Percentiles rank a stretch among this genome's conserved stretches.
Evolutionary conservation across 2,329 filamentous ascomycete genomes (phyloP).

Genomic region (Verticillium dahliae): DNA sequence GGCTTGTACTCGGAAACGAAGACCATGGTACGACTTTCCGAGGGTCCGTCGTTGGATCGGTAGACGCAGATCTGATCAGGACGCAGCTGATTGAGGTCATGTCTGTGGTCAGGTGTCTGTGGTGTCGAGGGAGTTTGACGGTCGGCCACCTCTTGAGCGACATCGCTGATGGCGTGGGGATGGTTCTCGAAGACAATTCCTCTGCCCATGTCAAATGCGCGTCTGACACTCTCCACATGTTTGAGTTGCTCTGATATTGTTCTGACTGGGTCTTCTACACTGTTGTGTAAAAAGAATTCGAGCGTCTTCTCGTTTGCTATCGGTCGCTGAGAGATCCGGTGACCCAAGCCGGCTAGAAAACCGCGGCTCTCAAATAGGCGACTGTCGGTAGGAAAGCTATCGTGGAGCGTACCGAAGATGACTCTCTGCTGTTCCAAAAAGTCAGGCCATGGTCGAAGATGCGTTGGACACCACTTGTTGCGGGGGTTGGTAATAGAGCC

Average conservation of each 20-base stretch:
- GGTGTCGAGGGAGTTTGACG: conserved; percentile 13
- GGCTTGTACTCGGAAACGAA: conserved; percentile 38
- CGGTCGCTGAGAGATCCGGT: conserved; percentile 10
- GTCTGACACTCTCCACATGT: conserved; percentile 10
- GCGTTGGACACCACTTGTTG: conserved; percentile 19
- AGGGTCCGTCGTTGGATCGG: conserved; percentile 1
- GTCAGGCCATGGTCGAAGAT: conserved; percentile 19
- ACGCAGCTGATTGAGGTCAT: conserved; percentile 15
- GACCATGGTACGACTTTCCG: conserved; percentile 15
- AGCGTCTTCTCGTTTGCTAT: conserved; percentile 21
- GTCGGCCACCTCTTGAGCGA: conserved; percentile 18
- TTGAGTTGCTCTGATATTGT: conserved; percentile 21
- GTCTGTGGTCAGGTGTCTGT: background rate
- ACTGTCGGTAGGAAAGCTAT: conserved; percentile 11
- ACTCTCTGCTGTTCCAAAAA: conserved; percentile 19
- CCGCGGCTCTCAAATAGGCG: conserved; percentile 17
- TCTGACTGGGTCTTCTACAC: conserved; percentile 22
- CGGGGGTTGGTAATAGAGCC: conserved; percentile 21
- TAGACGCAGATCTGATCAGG: conserved; percentile 26
- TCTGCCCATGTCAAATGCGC: conserved; percentile 17
- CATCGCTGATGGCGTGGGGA: conserved; percentile 17
- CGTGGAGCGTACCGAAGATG: conserved; percentile 16
- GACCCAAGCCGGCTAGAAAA: conserved; percentile 16
- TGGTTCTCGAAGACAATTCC: conserved; percentile 26
- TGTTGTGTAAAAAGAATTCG: conserved; percentile 19